phyloP scores from a whole-genome alignment of 345 rosid species.

The Bretschneidera sinensis region DNA sequence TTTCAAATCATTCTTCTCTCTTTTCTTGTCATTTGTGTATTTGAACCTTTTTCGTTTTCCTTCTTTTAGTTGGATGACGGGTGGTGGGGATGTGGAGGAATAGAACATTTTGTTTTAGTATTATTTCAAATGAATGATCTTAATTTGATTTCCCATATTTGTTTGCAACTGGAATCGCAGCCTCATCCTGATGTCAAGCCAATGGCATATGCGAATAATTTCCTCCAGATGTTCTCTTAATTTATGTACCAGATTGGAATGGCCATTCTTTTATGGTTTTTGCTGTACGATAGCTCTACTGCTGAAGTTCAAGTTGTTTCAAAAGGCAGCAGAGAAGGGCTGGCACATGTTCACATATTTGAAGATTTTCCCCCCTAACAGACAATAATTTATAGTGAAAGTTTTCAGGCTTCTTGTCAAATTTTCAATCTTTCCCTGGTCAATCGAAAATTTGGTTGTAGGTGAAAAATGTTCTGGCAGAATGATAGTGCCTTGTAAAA shows the following conservation, averaged over 20 bases:
- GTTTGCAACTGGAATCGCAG: conserved; percentile 36
- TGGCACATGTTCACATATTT: too few relatives aligned
- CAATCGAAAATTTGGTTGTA: not conserved
- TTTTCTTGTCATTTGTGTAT: not conserved
- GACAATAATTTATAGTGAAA: not conserved
- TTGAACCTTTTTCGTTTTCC: not conserved
- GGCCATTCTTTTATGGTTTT: conserved; percentile 9
- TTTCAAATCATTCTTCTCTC: not conserved
- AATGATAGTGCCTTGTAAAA: not conserved
- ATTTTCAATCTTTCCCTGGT: not conserved
- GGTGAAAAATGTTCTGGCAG: not conserved
- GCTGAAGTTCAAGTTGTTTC: not conserved
- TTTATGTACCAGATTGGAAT: not conserved
- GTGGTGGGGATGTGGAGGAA: not conserved
- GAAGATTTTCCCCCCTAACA: not conserved
- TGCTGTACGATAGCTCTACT: conserved; percentile 1
- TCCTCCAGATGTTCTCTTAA: conserved; percentile 65
- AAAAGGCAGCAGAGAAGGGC: too few relatives aligned
- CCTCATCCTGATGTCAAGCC: conserved; percentile 96
- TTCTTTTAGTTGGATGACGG: not conserved
- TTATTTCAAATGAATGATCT: not conserved
- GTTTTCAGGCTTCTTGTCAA: not conserved
- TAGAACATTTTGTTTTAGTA: not conserved
- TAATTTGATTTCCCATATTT: not conserved
- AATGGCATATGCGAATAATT: conserved; percentile 95